These are phyloP conservation scores for Magnolia sinica DNA, from an alignment of 164 flowering plant genomes.

Conservation along the genomic window DNA sequence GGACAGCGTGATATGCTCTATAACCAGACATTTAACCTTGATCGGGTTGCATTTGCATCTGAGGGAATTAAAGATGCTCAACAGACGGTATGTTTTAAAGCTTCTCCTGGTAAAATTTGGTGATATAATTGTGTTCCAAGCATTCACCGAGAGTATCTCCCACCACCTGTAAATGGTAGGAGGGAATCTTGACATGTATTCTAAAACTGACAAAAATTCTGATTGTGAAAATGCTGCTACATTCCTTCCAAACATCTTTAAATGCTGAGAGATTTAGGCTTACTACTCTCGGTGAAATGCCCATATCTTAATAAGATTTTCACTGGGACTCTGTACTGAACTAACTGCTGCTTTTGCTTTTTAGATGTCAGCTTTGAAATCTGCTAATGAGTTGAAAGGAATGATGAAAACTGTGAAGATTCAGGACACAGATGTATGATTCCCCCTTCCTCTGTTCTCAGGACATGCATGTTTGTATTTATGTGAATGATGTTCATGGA, in stretches of 20 bases:
- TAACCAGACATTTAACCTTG: too few relatives aligned
- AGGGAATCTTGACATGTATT: too few relatives aligned
- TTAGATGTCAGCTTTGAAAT: constrained; percentile 83
- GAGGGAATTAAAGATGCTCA: too few relatives aligned
- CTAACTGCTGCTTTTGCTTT: constrained; percentile 11
- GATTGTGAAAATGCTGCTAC: too few relatives aligned
- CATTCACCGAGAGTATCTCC: too few relatives aligned
- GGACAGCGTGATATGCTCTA: too few relatives aligned
- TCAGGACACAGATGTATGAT: constrained; percentile 82
- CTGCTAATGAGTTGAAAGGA: constrained; percentile 82
- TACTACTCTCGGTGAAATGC: neutral
- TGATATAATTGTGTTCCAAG: neutral
- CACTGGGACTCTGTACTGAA: too few relatives aligned
- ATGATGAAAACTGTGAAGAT: constrained; percentile 89
- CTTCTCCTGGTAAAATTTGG: neutral
- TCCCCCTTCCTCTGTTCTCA: neutral
- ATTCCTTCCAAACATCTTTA: neutral
- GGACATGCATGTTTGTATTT: too few relatives aligned
- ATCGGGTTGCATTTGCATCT: too few relatives aligned
- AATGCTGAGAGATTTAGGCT: neutral
- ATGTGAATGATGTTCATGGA: too few relatives aligned
- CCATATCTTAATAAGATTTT: neutral
- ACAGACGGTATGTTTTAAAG: constrained; percentile 58
- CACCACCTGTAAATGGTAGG: too few relatives aligned
- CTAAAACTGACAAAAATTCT: neutral